These are phyloP conservation scores for Leishmania aethiopica DNA, from an alignment of 208 protist species.

Conservation along the genomic window DNA sequence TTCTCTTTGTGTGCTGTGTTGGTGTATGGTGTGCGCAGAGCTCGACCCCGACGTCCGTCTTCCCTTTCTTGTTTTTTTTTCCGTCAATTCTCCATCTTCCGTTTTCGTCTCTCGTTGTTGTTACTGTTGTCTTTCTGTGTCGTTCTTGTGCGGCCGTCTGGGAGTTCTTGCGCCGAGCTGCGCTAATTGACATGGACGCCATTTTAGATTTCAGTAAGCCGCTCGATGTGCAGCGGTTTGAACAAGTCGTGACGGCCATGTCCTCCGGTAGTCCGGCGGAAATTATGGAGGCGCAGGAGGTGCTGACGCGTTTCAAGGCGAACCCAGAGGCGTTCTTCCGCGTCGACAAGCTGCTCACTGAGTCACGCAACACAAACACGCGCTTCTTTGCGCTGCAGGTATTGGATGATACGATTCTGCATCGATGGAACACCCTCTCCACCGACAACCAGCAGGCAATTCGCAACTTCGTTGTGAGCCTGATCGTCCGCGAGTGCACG, in stretches of 20 bases:
- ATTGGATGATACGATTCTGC: constrained; percentile 93
- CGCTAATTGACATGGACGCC: constrained; percentile 44
- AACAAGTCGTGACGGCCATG: constrained; percentile 59
- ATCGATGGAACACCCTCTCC: constrained; percentile 96
- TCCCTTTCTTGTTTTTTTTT: background rate
- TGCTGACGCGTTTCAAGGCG: constrained; percentile 92
- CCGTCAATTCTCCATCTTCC: too few species aligned
- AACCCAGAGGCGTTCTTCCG: constrained; percentile 92
- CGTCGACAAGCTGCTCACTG: constrained; percentile 92
- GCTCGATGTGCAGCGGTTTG: constrained; percentile 77
- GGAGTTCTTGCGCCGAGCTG: background rate
- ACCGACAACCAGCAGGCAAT: constrained; percentile 92
- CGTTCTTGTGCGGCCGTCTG: background rate
- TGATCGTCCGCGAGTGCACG: constrained; percentile 92
- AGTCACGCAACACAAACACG: constrained; percentile 68
- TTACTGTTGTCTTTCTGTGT: background rate
- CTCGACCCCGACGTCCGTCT: background rate
- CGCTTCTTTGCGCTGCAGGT: constrained; percentile 94
- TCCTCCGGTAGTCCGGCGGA: constrained; percentile 51
- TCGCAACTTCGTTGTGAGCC: constrained; percentile 94
- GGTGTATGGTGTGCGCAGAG: background rate
- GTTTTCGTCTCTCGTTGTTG: background rate
- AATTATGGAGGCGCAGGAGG: constrained; percentile 78
- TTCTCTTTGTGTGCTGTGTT: background rate
- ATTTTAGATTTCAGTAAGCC: constrained; percentile 76